These are phyloP conservation scores for Geotrichum fermentans DNA, from an alignment of 1,139 yeast species.

Conservation along the genomic window DNA sequence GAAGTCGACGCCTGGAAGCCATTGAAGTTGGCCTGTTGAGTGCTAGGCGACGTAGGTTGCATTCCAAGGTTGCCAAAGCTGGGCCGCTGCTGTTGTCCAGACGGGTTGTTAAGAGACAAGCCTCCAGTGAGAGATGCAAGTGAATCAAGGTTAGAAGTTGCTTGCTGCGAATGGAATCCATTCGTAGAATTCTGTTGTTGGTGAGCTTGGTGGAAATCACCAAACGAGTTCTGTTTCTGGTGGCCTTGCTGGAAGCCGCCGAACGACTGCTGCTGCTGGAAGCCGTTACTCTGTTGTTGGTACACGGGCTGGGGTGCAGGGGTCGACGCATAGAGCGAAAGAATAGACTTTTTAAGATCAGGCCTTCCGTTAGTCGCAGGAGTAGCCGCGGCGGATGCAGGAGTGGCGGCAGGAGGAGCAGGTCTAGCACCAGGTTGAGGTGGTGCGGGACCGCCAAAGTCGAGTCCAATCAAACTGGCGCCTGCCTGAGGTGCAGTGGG, in stretches of 20 bases:
- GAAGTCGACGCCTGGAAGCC: background rate
- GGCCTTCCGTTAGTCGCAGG: slow-evolving; percentile 41
- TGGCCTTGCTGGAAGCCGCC: slow-evolving; percentile 6
- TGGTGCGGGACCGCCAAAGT: slow-evolving; percentile 20
- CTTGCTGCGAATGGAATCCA: background rate
- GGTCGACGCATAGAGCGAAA: slow-evolving; percentile 81
- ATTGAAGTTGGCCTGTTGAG: slow-evolving; percentile 24
- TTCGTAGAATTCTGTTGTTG: background rate
- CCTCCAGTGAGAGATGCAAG: slow-evolving; percentile 6
- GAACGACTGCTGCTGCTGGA: slow-evolving; percentile 1
- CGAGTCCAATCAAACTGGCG: slow-evolving; percentile 18
- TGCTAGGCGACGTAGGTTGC: slow-evolving; percentile 20
- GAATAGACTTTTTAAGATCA: slow-evolving; percentile 86
- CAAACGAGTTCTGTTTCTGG: background rate
- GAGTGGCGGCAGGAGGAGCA: slow-evolving; percentile 24
- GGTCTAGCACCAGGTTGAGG: slow-evolving; percentile 20
- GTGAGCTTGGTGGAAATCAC: background rate
- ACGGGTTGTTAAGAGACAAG: background rate
- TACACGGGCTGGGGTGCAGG: slow-evolving; percentile 5
- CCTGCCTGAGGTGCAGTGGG: slow-evolving; percentile 8
- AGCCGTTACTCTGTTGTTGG: slow-evolving; percentile 2
- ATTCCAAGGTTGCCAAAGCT: background rate
- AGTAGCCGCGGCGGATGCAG: slow-evolving; percentile 24
- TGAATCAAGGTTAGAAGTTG: background rate
- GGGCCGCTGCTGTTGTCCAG: background rate